A percentile compares a stretch with the other conserved stretches of the same genome.
phyloP scores from a whole-genome alignment of 495 filamentous ascomycete species.

The Penicillium parvum region DNA sequence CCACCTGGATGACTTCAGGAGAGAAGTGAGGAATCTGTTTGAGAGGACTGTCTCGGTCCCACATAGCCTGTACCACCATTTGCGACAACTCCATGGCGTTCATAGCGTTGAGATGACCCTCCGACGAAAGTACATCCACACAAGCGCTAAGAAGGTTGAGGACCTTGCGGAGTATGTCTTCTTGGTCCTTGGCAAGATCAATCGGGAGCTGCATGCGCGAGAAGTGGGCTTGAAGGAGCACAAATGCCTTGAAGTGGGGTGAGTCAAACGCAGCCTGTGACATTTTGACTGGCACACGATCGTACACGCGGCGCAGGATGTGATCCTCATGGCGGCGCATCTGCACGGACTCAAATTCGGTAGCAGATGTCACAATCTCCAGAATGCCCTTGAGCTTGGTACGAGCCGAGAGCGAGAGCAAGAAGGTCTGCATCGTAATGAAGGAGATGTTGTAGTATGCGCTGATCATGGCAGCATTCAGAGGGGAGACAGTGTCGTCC shows the following conservation, averaged over 20 bases:
- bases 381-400: conserved; percentile 95
- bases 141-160: conserved; percentile 84
- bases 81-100: conserved; percentile 99
- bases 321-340: conserved; percentile 90
- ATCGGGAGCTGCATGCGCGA: conserved; percentile 93
- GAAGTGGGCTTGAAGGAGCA: conserved; percentile 95
- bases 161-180: conserved; percentile 78
- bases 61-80: conserved; percentile 99
- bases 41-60: conserved; percentile 93
- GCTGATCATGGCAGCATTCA: conserved; percentile 96
- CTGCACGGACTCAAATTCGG: conserved; percentile 93
- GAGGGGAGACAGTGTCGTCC: conserved; percentile 81
- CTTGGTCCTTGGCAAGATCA: conserved; percentile 96
- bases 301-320: conserved; percentile 87
- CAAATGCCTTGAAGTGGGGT: conserved; percentile 97
- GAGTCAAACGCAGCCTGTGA: conserved; percentile 78
- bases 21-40: conserved; percentile 98
- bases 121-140: conserved; percentile 93
- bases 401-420: conserved; percentile 83
- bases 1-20: conserved; percentile 74
- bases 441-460: conserved; percentile 99
- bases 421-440: conserved; percentile 98
- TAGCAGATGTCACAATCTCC: conserved; percentile 95
- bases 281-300: conserved; percentile 94
- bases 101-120: conserved; percentile 95